Evolutionary conservation across 306 rosid species (phyloP).

Genomic region (Datisca glomerata): DNA sequence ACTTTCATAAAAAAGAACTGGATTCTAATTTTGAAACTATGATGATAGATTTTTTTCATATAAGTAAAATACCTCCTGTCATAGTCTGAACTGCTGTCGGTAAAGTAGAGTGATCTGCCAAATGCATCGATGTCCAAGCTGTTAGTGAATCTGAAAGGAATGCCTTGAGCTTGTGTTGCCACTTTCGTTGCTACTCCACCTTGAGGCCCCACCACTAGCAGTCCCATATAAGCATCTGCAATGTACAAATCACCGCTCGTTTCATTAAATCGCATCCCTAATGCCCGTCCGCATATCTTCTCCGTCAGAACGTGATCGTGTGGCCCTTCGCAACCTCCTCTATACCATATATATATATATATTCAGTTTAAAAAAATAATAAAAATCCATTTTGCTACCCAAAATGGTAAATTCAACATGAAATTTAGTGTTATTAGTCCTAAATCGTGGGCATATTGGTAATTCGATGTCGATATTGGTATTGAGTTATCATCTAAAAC

Average conservation of each 20-base stretch:
- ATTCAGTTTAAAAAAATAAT: no score
- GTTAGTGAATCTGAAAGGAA: constrained; percentile 36
- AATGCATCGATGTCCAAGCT: constrained; percentile 46
- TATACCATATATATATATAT: no score
- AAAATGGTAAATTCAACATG: no score
- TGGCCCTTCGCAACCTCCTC: constrained; percentile 48
- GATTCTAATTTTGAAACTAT: no score
- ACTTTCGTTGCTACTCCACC: constrained; percentile 33
- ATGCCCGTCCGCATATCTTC: constrained; percentile 67
- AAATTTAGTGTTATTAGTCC: no score
- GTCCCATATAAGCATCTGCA: constrained; percentile 73
- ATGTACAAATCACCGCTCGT: constrained; percentile 38
- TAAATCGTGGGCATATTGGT: no score
- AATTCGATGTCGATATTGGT: no score
- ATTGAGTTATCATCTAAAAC: no score
- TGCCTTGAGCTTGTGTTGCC: constrained; percentile 9
- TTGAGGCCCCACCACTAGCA: constrained; percentile 35
- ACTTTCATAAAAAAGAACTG: no score
- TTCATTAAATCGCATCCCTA: constrained; percentile 39
- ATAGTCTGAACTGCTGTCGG: constrained; percentile 44
- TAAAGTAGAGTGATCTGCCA: constrained; percentile 43
- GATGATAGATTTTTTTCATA: no score
- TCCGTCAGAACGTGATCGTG: constrained; percentile 27
- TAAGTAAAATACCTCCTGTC: constrained; percentile 36
- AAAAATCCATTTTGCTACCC: no score